Percentiles rank a stretch among this genome's conserved stretches.
phyloP scores from a whole-genome alignment of 331 rosid genomes.

The Rhamnella rubrinervis region DNA sequence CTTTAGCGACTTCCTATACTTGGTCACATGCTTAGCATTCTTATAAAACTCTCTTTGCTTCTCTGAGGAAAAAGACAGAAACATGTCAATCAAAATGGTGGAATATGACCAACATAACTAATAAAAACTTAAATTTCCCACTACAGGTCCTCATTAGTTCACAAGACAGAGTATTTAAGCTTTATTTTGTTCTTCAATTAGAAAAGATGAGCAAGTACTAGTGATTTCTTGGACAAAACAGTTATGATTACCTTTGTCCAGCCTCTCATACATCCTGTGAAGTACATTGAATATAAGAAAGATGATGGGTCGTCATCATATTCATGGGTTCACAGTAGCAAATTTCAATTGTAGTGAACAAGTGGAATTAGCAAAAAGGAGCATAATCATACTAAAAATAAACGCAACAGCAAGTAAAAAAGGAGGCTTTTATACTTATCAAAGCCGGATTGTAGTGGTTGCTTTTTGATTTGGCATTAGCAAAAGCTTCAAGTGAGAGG shows the following conservation, averaged over 20 bases:
- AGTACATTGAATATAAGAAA: too few species aligned
- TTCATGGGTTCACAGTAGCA: too few species aligned
- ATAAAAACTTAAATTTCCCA: background rate
- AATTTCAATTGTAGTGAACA: background rate
- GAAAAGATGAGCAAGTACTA: too few species aligned
- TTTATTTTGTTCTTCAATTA: too few species aligned
- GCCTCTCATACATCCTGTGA: too few species aligned
- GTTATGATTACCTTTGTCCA: too few species aligned
- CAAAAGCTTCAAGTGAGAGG: conserved; percentile 60
- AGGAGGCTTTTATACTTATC: conserved; percentile 49
- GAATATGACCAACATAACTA: background rate
- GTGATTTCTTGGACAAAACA: too few species aligned
- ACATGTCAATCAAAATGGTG: conserved; percentile 3
- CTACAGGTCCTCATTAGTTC: too few species aligned
- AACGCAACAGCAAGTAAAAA: background rate
- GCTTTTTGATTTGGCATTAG: conserved; percentile 55
- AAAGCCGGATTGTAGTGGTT: conserved; percentile 65
- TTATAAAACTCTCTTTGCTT: conserved; percentile 76
- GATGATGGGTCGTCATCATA: too few species aligned
- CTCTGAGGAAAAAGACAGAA: conserved; percentile 44
- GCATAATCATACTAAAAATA: background rate
- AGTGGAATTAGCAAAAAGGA: background rate
- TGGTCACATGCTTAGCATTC: conserved; percentile 77
- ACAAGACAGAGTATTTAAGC: too few species aligned
- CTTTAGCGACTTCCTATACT: conserved; percentile 71